Conservation (phyloP, 176 grass and related monocot genomes). For the Thalia dealbata region DNA sequence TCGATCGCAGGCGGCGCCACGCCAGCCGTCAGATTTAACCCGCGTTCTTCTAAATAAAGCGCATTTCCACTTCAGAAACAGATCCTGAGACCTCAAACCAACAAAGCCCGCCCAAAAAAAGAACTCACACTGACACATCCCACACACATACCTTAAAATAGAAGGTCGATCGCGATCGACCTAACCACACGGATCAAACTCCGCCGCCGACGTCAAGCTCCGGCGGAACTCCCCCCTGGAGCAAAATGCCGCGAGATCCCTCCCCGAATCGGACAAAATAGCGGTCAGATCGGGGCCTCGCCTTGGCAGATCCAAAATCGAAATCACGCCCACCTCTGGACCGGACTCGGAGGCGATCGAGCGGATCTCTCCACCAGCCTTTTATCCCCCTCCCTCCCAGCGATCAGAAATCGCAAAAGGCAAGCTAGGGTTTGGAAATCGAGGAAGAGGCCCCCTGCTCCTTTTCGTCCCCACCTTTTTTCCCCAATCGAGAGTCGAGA, state of each 20-base stretch:
- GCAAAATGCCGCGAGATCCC: neutral
- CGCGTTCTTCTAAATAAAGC: neutral
- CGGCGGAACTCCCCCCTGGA: neutral
- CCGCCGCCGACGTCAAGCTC: neutral
- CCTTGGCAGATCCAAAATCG: neutral
- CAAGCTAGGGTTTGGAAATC: slow-evolving; percentile 16
- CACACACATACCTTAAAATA: neutral
- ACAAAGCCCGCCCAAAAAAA: neutral
- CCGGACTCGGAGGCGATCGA: neutral
- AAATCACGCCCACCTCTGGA: neutral
- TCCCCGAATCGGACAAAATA: neutral
- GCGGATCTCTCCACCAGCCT: slow-evolving; percentile 1
- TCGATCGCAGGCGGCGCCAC: too few species aligned
- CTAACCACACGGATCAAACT: neutral
- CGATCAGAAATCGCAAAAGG: slow-evolving; percentile 21
- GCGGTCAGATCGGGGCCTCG: neutral
- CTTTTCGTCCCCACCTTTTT: neutral
- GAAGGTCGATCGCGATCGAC: neutral
- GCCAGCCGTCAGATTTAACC: too few species aligned
- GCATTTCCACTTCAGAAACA: neutral
- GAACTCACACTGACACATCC: neutral
- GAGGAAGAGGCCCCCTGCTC: neutral
- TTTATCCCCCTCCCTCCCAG: neutral
- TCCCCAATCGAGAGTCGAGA: neutral
- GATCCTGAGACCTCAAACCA: neutral